Percentiles rank a stretch among this genome's conserved stretches.
Conservation (phyloP, 2,329 filamentous ascomycete genomes). For the Knoxdaviesia proteae region DNA sequence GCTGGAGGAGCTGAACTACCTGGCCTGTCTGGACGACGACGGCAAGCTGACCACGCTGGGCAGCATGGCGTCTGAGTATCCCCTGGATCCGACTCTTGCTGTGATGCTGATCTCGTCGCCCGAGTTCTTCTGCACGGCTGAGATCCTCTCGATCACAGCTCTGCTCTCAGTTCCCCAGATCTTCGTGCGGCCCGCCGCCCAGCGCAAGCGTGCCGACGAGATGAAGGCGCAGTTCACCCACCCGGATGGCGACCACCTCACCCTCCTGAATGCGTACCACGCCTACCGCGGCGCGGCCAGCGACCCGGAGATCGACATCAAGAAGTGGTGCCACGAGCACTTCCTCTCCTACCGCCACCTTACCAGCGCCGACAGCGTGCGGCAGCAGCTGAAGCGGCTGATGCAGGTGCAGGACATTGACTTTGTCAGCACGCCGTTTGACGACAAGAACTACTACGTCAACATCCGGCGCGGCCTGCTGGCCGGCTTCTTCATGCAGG, state of each 20-base stretch:
- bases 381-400: slow-evolving; percentile 75
- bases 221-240: slow-evolving; percentile 94
- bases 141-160: slow-evolving; percentile 86
- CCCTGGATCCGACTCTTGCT: slow-evolving; percentile 77
- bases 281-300: slow-evolving; percentile 60
- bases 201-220: slow-evolving; percentile 81
- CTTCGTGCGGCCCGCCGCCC: slow-evolving; percentile 69
- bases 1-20: slow-evolving; percentile 90
- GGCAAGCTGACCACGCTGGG: slow-evolving; percentile 79
- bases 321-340: slow-evolving; percentile 93
- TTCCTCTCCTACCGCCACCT: slow-evolving; percentile 80
- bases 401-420: slow-evolving; percentile 87
- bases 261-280: slow-evolving; percentile 92
- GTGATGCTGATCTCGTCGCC: slow-evolving; percentile 97
- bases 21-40: slow-evolving; percentile 90
- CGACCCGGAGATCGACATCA: slow-evolving; percentile 44
- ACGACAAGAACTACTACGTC: slow-evolving; percentile 92
- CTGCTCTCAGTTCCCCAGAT: slow-evolving; percentile 87
- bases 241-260: slow-evolving; percentile 83
- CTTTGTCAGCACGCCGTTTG: slow-evolving; percentile 71
- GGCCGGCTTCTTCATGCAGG: slow-evolving; percentile 97
- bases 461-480: slow-evolving; percentile 89
- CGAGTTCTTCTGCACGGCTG: slow-evolving; percentile 97
- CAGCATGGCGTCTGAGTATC: slow-evolving; percentile 79
- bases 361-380: slow-evolving; percentile 84